These are phyloP conservation scores for Rhinocladiella mackenziei DNA, from an alignment of 2,329 filamentous ascomycete species.

Conservation along the genomic window DNA sequence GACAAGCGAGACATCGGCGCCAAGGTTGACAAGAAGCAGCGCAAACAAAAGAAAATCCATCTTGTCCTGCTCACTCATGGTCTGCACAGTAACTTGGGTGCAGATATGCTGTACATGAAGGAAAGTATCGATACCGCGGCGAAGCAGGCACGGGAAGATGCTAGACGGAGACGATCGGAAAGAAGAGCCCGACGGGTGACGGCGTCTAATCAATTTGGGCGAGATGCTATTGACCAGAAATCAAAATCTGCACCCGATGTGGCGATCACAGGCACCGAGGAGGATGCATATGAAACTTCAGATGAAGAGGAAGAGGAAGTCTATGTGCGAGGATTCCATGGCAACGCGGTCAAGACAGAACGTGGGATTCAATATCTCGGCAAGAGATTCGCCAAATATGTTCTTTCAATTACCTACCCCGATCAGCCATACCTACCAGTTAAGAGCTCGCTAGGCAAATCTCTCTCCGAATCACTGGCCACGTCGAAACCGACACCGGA, in stretches of 20 bases:
- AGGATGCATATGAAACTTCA: slow-evolving; percentile 43
- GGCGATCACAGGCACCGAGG: slow-evolving; percentile 23
- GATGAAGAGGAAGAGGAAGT: slow-evolving; percentile 52
- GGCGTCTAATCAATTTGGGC: slow-evolving; percentile 24
- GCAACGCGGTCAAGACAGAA: slow-evolving; percentile 70
- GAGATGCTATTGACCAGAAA: slow-evolving; percentile 18
- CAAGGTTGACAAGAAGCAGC: slow-evolving; percentile 33
- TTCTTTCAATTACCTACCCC: slow-evolving; percentile 85
- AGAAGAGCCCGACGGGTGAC: slow-evolving; percentile 43
- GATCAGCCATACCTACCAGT: slow-evolving; percentile 81
- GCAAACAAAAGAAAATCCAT: slow-evolving; percentile 74
- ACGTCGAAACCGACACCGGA: slow-evolving; percentile 33
- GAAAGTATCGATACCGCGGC: slow-evolving; percentile 89
- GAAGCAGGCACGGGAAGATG: slow-evolving; percentile 67
- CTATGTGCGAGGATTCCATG: slow-evolving; percentile 54
- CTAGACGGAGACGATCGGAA: slow-evolving; percentile 56
- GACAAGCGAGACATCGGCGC: slow-evolving; percentile 18
- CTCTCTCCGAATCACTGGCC: slow-evolving; percentile 48
- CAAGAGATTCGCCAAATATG: slow-evolving; percentile 86
- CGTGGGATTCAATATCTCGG: slow-evolving; percentile 95
- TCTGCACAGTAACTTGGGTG: slow-evolving; percentile 88
- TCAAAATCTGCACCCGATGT: slow-evolving; percentile 25
- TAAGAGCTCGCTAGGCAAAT: slow-evolving; percentile 51
- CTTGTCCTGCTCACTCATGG: slow-evolving; percentile 91
- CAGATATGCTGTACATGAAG: slow-evolving; percentile 95